phyloP scores from a whole-genome alignment of 2,329 filamentous ascomycete genomes.

The Xylariaceae sp. region DNA sequence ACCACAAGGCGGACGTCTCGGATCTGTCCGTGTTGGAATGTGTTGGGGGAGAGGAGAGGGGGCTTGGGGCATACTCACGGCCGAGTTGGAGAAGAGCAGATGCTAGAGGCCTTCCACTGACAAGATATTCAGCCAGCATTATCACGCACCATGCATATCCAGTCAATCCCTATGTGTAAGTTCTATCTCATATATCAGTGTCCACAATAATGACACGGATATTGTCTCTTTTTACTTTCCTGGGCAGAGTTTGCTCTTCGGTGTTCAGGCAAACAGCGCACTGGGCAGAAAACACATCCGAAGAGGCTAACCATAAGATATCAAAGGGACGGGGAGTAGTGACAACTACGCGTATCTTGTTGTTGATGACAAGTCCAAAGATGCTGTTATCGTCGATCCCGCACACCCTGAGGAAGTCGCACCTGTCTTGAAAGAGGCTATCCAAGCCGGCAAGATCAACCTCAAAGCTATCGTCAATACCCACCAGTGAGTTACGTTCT shows the following conservation, averaged over 20 bases:
- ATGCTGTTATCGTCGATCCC: conserved; percentile 75
- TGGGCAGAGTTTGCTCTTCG: neutral
- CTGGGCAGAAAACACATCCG: too few species aligned
- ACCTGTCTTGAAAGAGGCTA: conserved; percentile 68
- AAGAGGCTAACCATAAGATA: neutral
- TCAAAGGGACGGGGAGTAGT: conserved; percentile 66
- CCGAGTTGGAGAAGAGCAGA: too few species aligned
- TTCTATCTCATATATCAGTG: conserved; percentile 20
- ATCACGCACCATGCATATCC: conserved; percentile 70
- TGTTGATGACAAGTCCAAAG: conserved; percentile 72
- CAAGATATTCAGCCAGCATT: conserved; percentile 24
- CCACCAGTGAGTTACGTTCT: conserved; percentile 70
- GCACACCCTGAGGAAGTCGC: conserved; percentile 69
- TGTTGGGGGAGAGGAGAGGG: too few species aligned
- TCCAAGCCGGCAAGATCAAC: conserved; percentile 69
- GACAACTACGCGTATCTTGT: conserved; percentile 87
- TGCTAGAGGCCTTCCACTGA: too few species aligned
- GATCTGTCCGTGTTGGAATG: neutral
- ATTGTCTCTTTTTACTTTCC: too few species aligned
- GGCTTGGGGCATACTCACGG: neutral
- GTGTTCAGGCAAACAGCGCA: too few species aligned
- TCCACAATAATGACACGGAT: neutral
- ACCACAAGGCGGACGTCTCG: neutral
- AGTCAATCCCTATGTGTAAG: conserved; percentile 86
- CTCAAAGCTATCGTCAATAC: conserved; percentile 91